Base-by-base conservation (phyloP, 768 basidiomycete species). In the Leucogyrophana mollusca region DNA sequence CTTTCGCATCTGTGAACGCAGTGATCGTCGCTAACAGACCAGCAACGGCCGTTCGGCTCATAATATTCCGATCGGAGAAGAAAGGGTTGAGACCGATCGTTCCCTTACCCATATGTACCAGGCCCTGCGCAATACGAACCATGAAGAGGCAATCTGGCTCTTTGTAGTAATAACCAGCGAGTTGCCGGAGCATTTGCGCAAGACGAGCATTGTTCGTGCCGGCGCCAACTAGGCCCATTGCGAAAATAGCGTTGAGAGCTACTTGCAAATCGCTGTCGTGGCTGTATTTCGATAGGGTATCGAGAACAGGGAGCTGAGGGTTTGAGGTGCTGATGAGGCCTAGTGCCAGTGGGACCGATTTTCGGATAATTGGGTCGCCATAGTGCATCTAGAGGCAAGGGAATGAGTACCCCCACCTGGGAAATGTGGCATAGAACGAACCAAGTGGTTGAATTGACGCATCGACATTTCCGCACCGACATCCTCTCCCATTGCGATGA, bases 31-130 rank as follows among this genome's bases (percentile, higher is more conserved):
- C 85, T 47, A 99, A 68, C 32, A 98, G 66, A 40, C 95, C 96
- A 27, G 94, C 93, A 11, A 96, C 78, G 4, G 93, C 93, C 1
- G 90, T 82, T 42, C 86, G 80, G 58, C 82, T 89, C 87, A 98
- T 87, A 59, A 95, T 85, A 44, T 78, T 82, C 32, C 95, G 82
- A 66, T 98, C 95, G 25, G 79, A 80, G 79, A 90, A 97, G 85
- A 96, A 97, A 3, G 96, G 95, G 65, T 95, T 97, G 56, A 99
- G 73, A 9, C 90, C 90, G 61, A 99, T 90, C 11, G 94, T 97
- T 27, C 96, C 96, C 70, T 99, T 99, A 65, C 96, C 96, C 94
- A 98, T 94, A 66, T 97, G 93, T n/a, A 97, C 88, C 56, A 98
- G 69, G 16, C 96, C 96, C 68, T 97, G 89, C 2, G 95, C 91